A percentile compares a stretch with the other conserved stretches of the same genome.
Evolutionary conservation across 345 rosid genomes (phyloP).

Genomic region (Brassica napus): DNA sequence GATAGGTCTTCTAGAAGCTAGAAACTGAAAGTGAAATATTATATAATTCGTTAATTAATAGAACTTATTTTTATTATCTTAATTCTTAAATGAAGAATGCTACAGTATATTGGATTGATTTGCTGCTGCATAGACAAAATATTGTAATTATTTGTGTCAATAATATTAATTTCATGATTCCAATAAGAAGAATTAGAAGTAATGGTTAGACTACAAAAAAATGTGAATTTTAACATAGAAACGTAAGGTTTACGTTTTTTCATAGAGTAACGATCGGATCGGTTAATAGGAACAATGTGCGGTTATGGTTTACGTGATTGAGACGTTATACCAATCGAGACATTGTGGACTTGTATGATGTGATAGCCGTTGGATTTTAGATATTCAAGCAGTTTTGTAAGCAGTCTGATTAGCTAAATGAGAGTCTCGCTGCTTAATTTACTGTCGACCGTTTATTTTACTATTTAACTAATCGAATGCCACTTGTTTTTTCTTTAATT

Average conservation of each 20-base stretch:
- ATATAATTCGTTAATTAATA: too few relatives aligned
- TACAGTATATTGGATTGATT: too few relatives aligned
- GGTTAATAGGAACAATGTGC: background rate
- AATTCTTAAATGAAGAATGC: background rate
- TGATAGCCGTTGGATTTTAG: background rate
- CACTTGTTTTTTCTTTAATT: background rate
- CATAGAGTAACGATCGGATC: background rate
- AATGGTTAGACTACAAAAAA: background rate
- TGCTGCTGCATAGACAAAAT: too few relatives aligned
- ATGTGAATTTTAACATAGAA: background rate
- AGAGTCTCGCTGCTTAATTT: background rate
- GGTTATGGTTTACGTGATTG: slow-evolving; percentile 5
- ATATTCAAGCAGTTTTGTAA: background rate
- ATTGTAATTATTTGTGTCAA: background rate
- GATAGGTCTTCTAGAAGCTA: too few relatives aligned
- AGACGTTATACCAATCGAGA: slow-evolving; percentile 15
- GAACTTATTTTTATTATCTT: too few relatives aligned
- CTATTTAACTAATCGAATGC: background rate
- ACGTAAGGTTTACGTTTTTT: background rate
- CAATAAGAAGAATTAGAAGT: background rate
- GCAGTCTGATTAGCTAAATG: background rate
- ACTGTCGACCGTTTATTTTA: background rate
- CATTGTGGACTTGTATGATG: background rate
- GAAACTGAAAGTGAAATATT: too few relatives aligned
- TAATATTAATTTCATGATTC: background rate